Percentiles rank a stretch among this genome's conserved stretches.
Evolutionary conservation across 192 early-diverging fungal genomes (phyloP).

Genomic region (Gaertneriomyces semiglobifer): DNA sequence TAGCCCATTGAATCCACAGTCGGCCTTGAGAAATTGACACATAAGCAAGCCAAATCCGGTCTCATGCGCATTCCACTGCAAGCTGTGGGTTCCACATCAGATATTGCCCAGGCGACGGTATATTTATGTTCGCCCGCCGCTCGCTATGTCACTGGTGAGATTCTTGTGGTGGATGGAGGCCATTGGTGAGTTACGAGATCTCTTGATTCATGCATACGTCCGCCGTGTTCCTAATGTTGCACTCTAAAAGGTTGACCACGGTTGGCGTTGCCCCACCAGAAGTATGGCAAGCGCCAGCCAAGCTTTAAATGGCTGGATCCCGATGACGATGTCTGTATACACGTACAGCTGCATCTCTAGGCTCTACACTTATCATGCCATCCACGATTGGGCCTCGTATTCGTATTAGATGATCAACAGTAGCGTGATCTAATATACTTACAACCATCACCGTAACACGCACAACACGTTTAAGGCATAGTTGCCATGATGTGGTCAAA

Average conservation of each 20-base stretch:
- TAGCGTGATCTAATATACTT: too few relatives aligned
- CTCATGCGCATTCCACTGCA: slow-evolving; percentile 29
- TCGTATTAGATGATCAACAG: neutral
- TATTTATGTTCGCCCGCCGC: slow-evolving; percentile 65
- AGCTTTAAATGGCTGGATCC: neutral
- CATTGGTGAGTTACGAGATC: slow-evolving; percentile 34
- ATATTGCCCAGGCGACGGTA: slow-evolving; percentile 69
- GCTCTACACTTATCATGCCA: neutral
- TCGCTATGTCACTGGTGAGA: slow-evolving; percentile 55
- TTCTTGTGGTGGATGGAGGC: slow-evolving; percentile 62
- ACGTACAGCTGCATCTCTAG: neutral
- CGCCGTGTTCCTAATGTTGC: too few relatives aligned
- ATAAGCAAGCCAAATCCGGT: neutral
- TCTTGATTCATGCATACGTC: neutral
- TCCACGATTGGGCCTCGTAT: neutral
- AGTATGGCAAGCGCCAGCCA: neutral
- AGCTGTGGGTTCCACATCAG: slow-evolving; percentile 48
- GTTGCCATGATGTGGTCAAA: slow-evolving; percentile 40
- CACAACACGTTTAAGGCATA: too few relatives aligned
- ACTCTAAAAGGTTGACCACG: too few relatives aligned
- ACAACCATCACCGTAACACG: too few relatives aligned
- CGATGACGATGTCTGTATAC: neutral
- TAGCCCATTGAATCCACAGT: slow-evolving; percentile 45
- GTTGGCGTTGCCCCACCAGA: too few relatives aligned
- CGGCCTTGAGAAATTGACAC: slow-evolving; percentile 35